phyloP scores from a whole-genome alignment of 2,329 filamentous ascomycete genomes.

The Aotearoamyces nothofagi region DNA sequence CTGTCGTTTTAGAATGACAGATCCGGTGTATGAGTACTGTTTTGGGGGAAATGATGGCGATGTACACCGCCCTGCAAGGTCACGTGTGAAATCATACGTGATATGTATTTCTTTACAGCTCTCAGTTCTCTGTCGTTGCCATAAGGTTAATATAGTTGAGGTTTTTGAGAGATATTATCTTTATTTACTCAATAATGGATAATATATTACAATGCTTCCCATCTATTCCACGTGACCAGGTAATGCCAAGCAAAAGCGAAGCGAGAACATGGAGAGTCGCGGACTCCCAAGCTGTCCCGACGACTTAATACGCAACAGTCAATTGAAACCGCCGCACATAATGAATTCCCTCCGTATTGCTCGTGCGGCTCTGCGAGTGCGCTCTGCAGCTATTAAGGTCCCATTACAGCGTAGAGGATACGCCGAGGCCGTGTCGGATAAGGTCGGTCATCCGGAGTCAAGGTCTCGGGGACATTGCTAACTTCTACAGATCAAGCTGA shows the following conservation, averaged over 20 bases:
- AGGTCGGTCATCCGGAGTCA: conserved; percentile 32
- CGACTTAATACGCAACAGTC: conserved; percentile 22
- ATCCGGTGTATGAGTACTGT: no score
- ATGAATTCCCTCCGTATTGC: conserved; percentile 95
- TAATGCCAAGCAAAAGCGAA: conserved; percentile 1
- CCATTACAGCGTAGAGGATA: conserved; percentile 80
- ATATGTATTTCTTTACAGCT: no score
- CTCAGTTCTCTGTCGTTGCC: no score
- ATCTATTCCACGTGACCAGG: no score
- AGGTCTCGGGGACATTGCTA: conserved; percentile 8
- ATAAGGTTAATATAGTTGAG: no score
- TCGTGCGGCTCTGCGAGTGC: conserved; percentile 75
- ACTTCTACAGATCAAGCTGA: conserved; percentile 70
- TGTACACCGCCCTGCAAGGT: no score
- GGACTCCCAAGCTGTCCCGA: conserved; percentile 5
- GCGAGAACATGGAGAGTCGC: conserved; percentile 1
- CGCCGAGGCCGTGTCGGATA: conserved; percentile 74
- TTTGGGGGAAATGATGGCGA: no score
- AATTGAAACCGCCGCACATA: conserved; percentile 29
- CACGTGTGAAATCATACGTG: no score
- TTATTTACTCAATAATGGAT: no score
- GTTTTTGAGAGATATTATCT: no score
- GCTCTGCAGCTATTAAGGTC: conserved; percentile 60
- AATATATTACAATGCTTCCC: no score
- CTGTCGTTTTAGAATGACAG: no score